Percentiles rank a stretch among this genome's conserved stretches.
Evolutionary conservation across 1,284 basidiomycete genomes (phyloP).

Genomic region (Irpex rosettiformis): DNA sequence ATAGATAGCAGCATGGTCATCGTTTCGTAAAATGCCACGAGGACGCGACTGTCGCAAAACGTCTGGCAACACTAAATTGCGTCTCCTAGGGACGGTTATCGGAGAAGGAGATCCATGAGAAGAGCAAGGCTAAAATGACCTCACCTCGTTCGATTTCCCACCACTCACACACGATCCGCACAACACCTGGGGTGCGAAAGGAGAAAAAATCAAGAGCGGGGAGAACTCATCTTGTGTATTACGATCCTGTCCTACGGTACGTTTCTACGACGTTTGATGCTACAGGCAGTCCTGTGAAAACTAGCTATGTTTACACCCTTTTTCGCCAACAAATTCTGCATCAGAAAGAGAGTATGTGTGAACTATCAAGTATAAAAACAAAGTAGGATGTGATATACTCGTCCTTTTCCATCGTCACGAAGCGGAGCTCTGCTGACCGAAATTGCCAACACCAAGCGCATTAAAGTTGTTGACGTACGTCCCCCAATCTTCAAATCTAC

Average conservation of each 20-base stretch:
- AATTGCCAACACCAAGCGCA: neutral
- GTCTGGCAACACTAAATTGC: neutral
- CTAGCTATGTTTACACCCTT: neutral
- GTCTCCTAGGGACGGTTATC: neutral
- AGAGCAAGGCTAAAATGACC: neutral
- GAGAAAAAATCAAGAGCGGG: neutral
- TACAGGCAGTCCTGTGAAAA: neutral
- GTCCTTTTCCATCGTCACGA: neutral
- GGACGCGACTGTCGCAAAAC: neutral
- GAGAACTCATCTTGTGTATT: neutral
- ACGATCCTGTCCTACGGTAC: neutral
- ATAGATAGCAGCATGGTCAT: too few species aligned
- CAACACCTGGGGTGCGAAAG: too few species aligned
- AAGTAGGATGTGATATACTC: neutral
- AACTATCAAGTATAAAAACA: neutral
- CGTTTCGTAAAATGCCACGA: neutral
- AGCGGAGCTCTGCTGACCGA: neutral
- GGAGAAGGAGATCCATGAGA: neutral
- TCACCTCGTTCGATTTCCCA: neutral
- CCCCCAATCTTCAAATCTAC: constrained; percentile 11
- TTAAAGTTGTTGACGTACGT: constrained; percentile 9
- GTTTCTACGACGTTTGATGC: neutral
- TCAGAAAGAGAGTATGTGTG: neutral
- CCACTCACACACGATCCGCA: neutral
- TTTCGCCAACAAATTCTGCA: neutral